Evolutionary conservation across 2,329 filamentous ascomycete species (phyloP).

Genomic region (Colletotrichum karsti): DNA sequence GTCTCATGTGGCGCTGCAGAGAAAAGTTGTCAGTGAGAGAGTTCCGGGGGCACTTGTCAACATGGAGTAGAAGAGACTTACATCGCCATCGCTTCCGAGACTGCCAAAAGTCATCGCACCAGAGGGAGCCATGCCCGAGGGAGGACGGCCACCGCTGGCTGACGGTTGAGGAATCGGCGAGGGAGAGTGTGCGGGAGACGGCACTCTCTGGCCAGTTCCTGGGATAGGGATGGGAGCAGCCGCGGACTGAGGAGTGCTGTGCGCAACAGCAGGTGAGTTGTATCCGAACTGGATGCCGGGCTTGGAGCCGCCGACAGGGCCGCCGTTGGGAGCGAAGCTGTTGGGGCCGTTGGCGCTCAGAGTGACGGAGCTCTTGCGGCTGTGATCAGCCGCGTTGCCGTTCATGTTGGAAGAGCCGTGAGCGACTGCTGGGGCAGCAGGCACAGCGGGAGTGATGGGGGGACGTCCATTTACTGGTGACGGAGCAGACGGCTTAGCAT

Average conservation of each 20-base stretch:
- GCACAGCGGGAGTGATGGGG: slow-evolving; percentile 74
- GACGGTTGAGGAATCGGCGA: slow-evolving; percentile 92
- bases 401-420: slow-evolving; percentile 71
- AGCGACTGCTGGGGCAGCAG: slow-evolving; percentile 68
- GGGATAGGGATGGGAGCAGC: slow-evolving; percentile 70
- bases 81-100: slow-evolving; percentile 81
- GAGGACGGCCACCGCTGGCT: slow-evolving; percentile 85
- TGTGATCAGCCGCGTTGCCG: slow-evolving; percentile 76
- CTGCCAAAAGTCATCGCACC: slow-evolving; percentile 83
- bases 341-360: slow-evolving; percentile 86
- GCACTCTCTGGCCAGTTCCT: slow-evolving; percentile 71
- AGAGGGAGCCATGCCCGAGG: slow-evolving; percentile 76
- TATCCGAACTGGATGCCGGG: slow-evolving; percentile 85
- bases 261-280: slow-evolving; percentile 72
- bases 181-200: slow-evolving; percentile 87
- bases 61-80: too few species aligned
- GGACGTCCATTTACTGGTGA: slow-evolving; percentile 88
- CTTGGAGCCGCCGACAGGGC: slow-evolving; percentile 64
- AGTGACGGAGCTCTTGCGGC: slow-evolving; percentile 88
- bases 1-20: slow-evolving; percentile 73
- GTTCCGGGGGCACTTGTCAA: too few species aligned
- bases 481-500: slow-evolving; percentile 72
- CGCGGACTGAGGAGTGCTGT: slow-evolving; percentile 71
- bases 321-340: slow-evolving; percentile 81
- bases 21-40: neutral